Base-by-base conservation (phyloP, 495 filamentous ascomycete genomes). In the Aspergillus haitiensis region DNA sequence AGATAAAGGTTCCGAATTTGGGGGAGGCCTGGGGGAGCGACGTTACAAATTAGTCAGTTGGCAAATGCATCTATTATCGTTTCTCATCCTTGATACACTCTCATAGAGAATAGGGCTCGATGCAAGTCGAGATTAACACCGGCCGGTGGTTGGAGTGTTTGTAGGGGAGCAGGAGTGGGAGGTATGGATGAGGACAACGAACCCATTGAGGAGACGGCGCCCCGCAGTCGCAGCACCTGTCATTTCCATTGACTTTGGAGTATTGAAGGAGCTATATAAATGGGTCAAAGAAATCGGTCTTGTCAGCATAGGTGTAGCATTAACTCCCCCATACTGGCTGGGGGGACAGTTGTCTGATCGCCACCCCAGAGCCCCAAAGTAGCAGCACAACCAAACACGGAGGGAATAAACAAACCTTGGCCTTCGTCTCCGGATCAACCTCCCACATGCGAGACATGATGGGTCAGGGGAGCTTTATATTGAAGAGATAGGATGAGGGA, bases 151-250 rank as follows among this genome's bases (percentile, higher is more conserved):
- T 45, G 45, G 12, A 47, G 2, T 3, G 16, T 31, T 46, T 50
- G 36, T 21, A 31, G 18, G 18, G 49, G 21, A 37, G 48, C 48
- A 34, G 32, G 45, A 37, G 55, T 6, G 47, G 13, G 59, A 52
- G 37, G 50, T 18, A 47, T 54, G 48, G 56, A 49, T 27, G 21
- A 39, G 33, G 46, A 16, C 31, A 3, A 67, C 72, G 18, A 63
- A 81, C 78, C 94, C 94, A 98, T 89, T 98, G 94, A 44, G 94
- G 94, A 47, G 89, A 91, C 9, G 94, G 94, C 7, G 94, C 94
- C 66, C 83, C 84, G 78, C 94, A 98, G 75, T 98, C 94, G 78
- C 90, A 91, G 79, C 94, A 98, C 64, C 80, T 73, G 67, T 89
- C 91, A 71, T 98, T 98, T 55, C 84, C 84, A 63, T 89, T 86